Evolutionary conservation across 1,139 yeast species (phyloP), one percentile per base, ranked within the genome.

Genomic region (Sugiyamaella novakii): DNA sequence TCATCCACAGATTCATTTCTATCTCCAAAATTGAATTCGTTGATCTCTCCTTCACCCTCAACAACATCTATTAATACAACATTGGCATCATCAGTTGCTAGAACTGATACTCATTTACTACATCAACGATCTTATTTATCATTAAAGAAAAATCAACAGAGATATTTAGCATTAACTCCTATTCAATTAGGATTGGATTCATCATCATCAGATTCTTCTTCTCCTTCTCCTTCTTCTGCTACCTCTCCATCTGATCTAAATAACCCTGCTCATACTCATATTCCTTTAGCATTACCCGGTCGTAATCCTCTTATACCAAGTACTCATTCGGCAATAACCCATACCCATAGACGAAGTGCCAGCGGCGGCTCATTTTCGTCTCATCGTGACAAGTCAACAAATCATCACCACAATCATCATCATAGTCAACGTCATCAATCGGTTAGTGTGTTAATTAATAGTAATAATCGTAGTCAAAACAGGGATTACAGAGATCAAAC

Each of bases 241-340:
- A 22, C 38, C n/a, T 24, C 39, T 11, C 17, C 46, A n/a, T n/a
- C n/a, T n/a, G n/a, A n/a, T n/a, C 30, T 24, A 10, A 17, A 14
- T 14, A 21, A 30, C 10, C 14, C 14, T 42, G 38, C 46, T 17
- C 58, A 55, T 43, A 53, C 58, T 21, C 56, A 55, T 41, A 53
- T 49, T 18, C 55, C 56, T n/a, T 38, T 51, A n/a, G 21, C 49
- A 36, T 37, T 33, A 44, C 43, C 43, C 39, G 37, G 49, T 22
- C 39, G 41, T 28, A 42, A 19, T 35, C 47, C 22, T 22, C n/a
- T n/a, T 7, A 5, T 19, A 19, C 34, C 34, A 10, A 17, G 34
- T 3, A 10, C 18, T 28, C 30, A 11, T 10, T n/a, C 34, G 34
- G 17, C 34, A 4, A 12, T 7, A 12, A 34, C 37, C 37, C 37